Conservation (phyloP, 2,329 filamentous ascomycete species). For the Botrytis sinoallii region DNA sequence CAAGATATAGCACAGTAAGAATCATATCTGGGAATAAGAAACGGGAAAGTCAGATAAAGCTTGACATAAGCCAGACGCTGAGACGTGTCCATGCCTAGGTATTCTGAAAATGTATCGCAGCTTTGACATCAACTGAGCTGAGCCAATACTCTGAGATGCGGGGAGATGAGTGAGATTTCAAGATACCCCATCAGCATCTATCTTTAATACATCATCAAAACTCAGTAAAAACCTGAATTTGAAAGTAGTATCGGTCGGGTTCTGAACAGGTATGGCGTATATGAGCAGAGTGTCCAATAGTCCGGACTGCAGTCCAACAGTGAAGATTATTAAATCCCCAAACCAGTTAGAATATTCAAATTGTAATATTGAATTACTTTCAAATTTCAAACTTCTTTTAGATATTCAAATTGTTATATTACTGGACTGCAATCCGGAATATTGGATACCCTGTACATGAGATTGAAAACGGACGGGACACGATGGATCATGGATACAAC, state of each 20-base stretch:
- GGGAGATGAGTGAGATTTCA: not conserved
- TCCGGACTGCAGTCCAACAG: too few species aligned
- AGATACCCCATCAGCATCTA: not conserved
- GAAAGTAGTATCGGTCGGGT: not conserved
- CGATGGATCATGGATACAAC: not conserved
- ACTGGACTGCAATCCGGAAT: too few species aligned
- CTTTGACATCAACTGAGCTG: not conserved
- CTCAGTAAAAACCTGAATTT: not conserved
- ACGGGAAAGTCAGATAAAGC: not conserved
- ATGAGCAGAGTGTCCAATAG: too few species aligned
- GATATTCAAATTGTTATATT: too few species aligned
- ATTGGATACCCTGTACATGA: not conserved
- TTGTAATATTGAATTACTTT: too few species aligned
- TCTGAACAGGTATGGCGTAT: not conserved
- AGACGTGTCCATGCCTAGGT: too few species aligned
- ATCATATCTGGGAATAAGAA: not conserved
- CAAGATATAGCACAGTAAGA: not conserved
- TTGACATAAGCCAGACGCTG: not conserved
- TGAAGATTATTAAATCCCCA: too few species aligned
- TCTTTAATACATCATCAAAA: not conserved
- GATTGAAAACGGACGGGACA: not conserved
- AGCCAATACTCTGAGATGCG: too few species aligned
- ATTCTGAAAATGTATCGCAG: not conserved
- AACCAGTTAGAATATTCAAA: too few species aligned
- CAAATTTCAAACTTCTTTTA: too few species aligned